Evolutionary conservation across 768 basidiomycete species (phyloP).

Genomic region (Ramaria sp.): DNA sequence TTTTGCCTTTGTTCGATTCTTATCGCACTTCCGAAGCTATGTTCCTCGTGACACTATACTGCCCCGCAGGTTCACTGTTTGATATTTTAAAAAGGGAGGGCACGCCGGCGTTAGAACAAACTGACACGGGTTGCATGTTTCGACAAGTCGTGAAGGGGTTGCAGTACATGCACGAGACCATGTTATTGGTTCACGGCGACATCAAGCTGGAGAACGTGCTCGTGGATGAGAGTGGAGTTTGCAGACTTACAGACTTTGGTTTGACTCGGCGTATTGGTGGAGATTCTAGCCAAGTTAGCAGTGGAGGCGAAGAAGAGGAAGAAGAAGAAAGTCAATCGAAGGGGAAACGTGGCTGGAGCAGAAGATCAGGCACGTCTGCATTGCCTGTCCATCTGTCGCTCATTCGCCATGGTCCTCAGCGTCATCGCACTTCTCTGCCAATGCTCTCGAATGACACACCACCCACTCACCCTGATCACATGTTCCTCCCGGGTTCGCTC

Average conservation of each 20-base stretch:
- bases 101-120: slow-evolving; percentile 54
- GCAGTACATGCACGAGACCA: slow-evolving; percentile 72
- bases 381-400: slow-evolving; percentile 23
- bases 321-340: neutral
- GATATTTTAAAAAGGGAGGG: slow-evolving; percentile 71
- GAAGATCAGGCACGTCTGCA: slow-evolving; percentile 1
- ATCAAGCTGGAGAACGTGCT: slow-evolving; percentile 96
- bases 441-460: slow-evolving; percentile 23
- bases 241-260: slow-evolving; percentile 80
- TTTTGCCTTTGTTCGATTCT: slow-evolving; percentile 70
- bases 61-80: slow-evolving; percentile 77
- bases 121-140: slow-evolving; percentile 79
- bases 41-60: slow-evolving; percentile 75
- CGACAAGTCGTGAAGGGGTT: slow-evolving; percentile 76
- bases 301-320: slow-evolving; percentile 18
- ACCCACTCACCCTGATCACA: slow-evolving; percentile 23
- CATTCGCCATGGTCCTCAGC: slow-evolving; percentile 30
- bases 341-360: neutral
- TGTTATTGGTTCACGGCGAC: slow-evolving; percentile 79
- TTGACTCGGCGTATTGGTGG: slow-evolving; percentile 55
- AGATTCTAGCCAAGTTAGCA: neutral
- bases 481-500: slow-evolving; percentile 71
- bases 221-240: slow-evolving; percentile 80
- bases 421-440: slow-evolving; percentile 37
- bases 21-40: slow-evolving; percentile 51